A percentile compares a stretch with the other conserved stretches of the same genome.
phyloP scores from a whole-genome alignment of 2,329 filamentous ascomycete genomes.

The Triangularia verruculosa region DNA sequence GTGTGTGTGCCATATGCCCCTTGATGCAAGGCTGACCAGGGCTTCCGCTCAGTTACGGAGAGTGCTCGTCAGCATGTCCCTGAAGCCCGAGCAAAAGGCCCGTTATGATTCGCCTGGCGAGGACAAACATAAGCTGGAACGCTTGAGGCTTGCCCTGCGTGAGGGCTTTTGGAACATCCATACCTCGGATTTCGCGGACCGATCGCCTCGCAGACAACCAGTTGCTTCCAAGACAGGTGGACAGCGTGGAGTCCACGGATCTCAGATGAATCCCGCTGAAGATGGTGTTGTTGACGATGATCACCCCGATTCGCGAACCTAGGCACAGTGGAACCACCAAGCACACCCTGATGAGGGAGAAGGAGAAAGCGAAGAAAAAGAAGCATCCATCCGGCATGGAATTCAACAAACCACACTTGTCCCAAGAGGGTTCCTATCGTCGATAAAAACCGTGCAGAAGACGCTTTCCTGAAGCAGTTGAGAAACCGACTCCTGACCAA shows the following conservation, averaged over 20 bases:
- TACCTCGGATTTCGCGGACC: neutral
- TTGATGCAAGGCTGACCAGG: conserved; percentile 6
- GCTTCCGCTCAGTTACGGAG: neutral
- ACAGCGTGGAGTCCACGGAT: neutral
- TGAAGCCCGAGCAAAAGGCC: neutral
- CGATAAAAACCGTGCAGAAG: conserved; percentile 2
- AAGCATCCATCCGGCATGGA: neutral
- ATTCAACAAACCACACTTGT: neutral
- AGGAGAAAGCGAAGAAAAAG: neutral
- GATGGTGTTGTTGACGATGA: conserved; percentile 8
- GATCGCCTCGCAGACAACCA: conserved; percentile 1
- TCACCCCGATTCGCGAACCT: neutral
- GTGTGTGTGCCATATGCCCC: neutral
- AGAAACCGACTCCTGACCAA: neutral
- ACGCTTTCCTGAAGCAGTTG: neutral
- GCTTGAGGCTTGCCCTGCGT: neutral
- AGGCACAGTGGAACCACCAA: conserved; percentile 5
- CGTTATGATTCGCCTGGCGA: neutral
- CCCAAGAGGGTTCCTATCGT: neutral
- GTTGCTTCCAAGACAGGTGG: neutral
- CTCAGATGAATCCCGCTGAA: neutral
- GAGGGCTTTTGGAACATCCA: conserved; percentile 5
- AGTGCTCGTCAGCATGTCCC: neutral
- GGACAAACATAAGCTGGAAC: neutral
- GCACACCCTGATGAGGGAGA: neutral